Conservation (phyloP, 176 grass and related monocot species). For the Cenchrus fungigraminus region DNA sequence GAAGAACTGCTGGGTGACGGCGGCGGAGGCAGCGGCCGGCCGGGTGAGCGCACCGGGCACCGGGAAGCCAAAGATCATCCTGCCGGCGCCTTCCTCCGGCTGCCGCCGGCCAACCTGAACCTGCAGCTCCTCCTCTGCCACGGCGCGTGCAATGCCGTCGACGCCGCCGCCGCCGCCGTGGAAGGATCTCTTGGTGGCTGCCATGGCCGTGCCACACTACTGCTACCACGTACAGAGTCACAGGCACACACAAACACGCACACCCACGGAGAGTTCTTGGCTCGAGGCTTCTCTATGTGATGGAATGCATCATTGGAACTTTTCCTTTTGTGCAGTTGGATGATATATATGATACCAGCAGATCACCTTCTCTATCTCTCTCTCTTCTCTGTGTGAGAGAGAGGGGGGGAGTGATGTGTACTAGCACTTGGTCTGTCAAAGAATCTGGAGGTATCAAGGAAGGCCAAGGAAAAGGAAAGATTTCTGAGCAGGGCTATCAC, state of each 20-base stretch:
- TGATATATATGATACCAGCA: neutral
- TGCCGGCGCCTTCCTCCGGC: neutral
- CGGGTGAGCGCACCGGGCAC: neutral
- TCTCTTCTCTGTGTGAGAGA: neutral
- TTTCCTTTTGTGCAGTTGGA: slow-evolving; percentile 25
- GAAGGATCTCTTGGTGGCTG: slow-evolving; percentile 21
- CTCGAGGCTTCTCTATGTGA: slow-evolving; percentile 22
- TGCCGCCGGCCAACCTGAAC: neutral
- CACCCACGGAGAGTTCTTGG: neutral
- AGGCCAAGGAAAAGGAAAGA: slow-evolving; percentile 42
- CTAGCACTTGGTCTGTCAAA: slow-evolving; percentile 12
- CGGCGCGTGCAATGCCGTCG: slow-evolving; percentile 11
- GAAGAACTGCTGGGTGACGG: slow-evolving; percentile 70
- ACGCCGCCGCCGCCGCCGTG: neutral
- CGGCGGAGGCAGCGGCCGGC: slow-evolving; percentile 11
- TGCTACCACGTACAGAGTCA: no score
- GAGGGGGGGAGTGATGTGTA: no score
- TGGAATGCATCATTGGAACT: slow-evolving; percentile 32
- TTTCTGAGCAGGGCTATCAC: slow-evolving; percentile 45
- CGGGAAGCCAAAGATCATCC: slow-evolving; percentile 32
- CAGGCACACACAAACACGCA: neutral
- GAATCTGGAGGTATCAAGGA: slow-evolving; percentile 31
- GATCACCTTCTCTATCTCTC: neutral
- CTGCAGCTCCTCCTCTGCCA: neutral
- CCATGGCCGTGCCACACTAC: slow-evolving; percentile 23